Evolutionary conservation across 768 basidiomycete genomes (phyloP).

Genomic region (Holtermannia corniformis): DNA sequence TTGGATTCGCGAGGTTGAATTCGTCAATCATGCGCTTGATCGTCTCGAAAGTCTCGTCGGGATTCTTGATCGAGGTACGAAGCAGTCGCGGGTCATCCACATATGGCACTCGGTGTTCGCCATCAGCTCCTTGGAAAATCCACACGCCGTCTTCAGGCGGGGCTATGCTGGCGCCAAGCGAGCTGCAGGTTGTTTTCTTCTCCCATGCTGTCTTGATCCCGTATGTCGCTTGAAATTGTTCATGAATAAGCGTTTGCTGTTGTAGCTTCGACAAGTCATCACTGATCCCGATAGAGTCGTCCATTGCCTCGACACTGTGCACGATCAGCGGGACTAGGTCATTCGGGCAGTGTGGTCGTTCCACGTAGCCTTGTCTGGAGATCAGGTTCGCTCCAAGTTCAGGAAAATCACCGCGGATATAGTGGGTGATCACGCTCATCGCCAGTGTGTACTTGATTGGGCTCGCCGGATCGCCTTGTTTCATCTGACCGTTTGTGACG

Average conservation of each 20-base stretch:
- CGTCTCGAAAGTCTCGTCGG: neutral
- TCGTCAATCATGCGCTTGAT: conserved; percentile 3
- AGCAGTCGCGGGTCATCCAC: neutral
- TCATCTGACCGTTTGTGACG: conserved; percentile 6
- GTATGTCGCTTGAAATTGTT: conserved; percentile 10
- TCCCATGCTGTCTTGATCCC: conserved; percentile 7
- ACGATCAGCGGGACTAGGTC: neutral
- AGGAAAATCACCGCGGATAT: neutral
- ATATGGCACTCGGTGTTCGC: neutral
- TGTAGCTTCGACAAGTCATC: neutral
- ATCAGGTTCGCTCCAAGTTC: neutral
- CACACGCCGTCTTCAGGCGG: neutral
- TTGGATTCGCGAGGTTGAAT: neutral
- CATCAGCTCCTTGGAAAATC: neutral
- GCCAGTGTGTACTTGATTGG: conserved; percentile 14
- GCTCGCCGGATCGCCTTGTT: conserved; percentile 9
- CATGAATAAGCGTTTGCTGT: neutral
- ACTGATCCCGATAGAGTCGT: conserved; percentile 11
- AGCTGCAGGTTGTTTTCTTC: conserved; percentile 9
- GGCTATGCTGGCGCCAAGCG: neutral
- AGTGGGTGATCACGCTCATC: conserved; percentile 9
- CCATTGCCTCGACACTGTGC: conserved; percentile 13
- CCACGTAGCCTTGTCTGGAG: neutral
- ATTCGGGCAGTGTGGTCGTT: neutral
- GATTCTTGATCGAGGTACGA: neutral